These are phyloP conservation scores for Pyrenochaeta sp. DNA, from an alignment of 2,329 filamentous ascomycete genomes.

Conservation along the genomic window DNA sequence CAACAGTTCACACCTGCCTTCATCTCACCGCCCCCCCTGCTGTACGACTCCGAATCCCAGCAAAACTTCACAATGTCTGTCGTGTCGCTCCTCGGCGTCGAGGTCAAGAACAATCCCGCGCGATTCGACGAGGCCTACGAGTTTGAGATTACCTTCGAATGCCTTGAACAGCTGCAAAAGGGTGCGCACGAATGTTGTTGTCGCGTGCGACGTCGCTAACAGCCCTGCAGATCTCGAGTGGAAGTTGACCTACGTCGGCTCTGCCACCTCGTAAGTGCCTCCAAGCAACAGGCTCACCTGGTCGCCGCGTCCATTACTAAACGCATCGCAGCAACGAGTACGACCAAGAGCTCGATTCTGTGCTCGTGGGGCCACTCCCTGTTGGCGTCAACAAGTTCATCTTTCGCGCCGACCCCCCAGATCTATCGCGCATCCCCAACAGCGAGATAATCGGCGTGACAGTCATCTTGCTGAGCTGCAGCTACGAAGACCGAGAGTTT, in stretches of 20 bases:
- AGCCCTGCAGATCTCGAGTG: constrained; percentile 83
- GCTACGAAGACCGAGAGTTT: constrained; percentile 96
- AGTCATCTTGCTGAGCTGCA: constrained; percentile 93
- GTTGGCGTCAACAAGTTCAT: constrained; percentile 98
- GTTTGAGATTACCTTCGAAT: constrained; percentile 99
- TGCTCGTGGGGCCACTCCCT: constrained; percentile 96
- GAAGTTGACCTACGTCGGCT: constrained; percentile 99
- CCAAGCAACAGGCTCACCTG: background rate
- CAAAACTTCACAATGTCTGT: constrained; percentile 76
- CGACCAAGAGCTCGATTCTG: constrained; percentile 96
- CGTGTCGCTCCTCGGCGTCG: constrained; percentile 92
- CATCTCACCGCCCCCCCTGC: constrained; percentile 1
- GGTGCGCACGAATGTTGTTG: constrained; percentile 59
- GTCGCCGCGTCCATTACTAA: constrained; percentile 12
- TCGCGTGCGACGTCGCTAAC: constrained; percentile 19
- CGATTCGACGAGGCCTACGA: constrained; percentile 91
- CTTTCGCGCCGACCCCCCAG: constrained; percentile 93
- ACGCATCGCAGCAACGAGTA: constrained; percentile 76
- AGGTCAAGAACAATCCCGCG: constrained; percentile 96
- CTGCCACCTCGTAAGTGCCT: constrained; percentile 84
- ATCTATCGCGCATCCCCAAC: constrained; percentile 88
- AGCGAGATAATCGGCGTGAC: constrained; percentile 97
- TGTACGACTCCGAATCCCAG: background rate
- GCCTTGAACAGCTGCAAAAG: constrained; percentile 91
- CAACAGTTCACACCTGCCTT: constrained; percentile 2